Percentiles rank a stretch among this genome's conserved stretches.
Evolutionary conservation across 2,329 filamentous ascomycete genomes (phyloP).

Genomic region (Epichloe hybrida): DNA sequence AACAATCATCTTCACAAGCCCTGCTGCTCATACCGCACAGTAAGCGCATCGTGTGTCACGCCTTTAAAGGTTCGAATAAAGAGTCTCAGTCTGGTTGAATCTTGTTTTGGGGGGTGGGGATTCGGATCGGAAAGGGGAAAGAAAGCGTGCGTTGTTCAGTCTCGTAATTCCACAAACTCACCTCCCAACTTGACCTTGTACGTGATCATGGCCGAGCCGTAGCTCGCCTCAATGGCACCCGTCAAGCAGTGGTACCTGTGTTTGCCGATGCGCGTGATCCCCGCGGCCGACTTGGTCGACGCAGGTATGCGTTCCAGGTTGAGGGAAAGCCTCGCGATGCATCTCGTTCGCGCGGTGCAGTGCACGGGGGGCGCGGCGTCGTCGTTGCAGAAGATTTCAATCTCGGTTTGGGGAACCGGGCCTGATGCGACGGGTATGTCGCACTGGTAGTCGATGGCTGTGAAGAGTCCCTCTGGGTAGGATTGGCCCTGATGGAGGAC

Average conservation of each 20-base stretch:
- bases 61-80: conserved; percentile 10
- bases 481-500: conserved; percentile 19
- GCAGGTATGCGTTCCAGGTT: conserved; percentile 21
- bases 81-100: background rate
- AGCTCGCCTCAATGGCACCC: conserved; percentile 23
- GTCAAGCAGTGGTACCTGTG: conserved; percentile 24
- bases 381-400: conserved; percentile 24
- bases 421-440: conserved; percentile 23
- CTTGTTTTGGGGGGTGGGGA: no score
- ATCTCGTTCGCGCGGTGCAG: conserved; percentile 15
- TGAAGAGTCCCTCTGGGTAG: conserved; percentile 23
- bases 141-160: background rate
- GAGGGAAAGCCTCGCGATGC: conserved; percentile 22
- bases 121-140: no score
- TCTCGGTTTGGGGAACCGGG: conserved; percentile 22
- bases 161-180: conserved; percentile 8
- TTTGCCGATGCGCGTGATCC: conserved; percentile 20
- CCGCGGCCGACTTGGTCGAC: conserved; percentile 17
- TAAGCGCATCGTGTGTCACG: conserved; percentile 24
- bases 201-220: conserved; percentile 25
- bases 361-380: conserved; percentile 20
- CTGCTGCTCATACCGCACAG: conserved; percentile 19
- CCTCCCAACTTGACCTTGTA: conserved; percentile 25
- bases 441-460: conserved; percentile 24
- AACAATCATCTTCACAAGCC: background rate